A percentile compares a stretch with the other conserved stretches of the same genome.
Conservation (phyloP, 2,329 filamentous ascomycete species). For the Endoconidiophora polonica region DNA sequence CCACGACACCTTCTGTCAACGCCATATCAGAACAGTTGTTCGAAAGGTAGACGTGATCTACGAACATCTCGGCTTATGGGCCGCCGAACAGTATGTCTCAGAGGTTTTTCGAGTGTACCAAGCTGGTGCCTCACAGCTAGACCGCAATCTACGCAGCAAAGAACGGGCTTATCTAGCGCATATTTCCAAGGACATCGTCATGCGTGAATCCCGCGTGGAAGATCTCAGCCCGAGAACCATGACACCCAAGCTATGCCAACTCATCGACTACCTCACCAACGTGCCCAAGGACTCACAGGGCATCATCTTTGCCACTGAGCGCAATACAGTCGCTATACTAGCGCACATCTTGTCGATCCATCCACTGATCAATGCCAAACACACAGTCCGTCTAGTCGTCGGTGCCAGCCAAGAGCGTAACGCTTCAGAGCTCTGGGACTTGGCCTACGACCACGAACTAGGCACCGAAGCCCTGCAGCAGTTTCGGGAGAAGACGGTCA, state of each 20-base stretch:
- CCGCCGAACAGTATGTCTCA: conserved; percentile 47
- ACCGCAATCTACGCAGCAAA: no score
- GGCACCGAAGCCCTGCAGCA: conserved; percentile 23
- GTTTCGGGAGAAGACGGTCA: conserved; percentile 38
- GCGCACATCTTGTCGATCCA: conserved; percentile 38
- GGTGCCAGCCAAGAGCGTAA: conserved; percentile 28
- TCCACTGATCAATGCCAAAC: conserved; percentile 28
- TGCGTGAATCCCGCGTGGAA: no score
- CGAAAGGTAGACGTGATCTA: conserved; percentile 33
- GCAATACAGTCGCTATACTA: conserved; percentile 44
- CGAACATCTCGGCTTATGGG: conserved; percentile 49
- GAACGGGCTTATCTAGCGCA: conserved; percentile 38
- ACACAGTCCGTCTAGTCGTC: conserved; percentile 37
- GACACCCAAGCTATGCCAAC: conserved; percentile 38
- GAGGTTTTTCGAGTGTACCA: conserved; percentile 21
- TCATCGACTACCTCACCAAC: conserved; percentile 33
- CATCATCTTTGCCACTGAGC: conserved; percentile 52
- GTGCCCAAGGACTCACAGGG: conserved; percentile 24
- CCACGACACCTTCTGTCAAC: conserved; percentile 33
- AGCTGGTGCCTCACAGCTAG: no score
- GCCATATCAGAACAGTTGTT: conserved; percentile 39
- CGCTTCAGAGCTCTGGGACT: conserved; percentile 26
- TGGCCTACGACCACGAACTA: conserved; percentile 16
- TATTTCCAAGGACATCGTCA: conserved; percentile 24
- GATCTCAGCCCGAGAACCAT: conserved; percentile 17